Evolutionary conservation across 2,329 filamentous ascomycete genomes (phyloP).

Genomic region (Thielaviopsis ethacetica): DNA sequence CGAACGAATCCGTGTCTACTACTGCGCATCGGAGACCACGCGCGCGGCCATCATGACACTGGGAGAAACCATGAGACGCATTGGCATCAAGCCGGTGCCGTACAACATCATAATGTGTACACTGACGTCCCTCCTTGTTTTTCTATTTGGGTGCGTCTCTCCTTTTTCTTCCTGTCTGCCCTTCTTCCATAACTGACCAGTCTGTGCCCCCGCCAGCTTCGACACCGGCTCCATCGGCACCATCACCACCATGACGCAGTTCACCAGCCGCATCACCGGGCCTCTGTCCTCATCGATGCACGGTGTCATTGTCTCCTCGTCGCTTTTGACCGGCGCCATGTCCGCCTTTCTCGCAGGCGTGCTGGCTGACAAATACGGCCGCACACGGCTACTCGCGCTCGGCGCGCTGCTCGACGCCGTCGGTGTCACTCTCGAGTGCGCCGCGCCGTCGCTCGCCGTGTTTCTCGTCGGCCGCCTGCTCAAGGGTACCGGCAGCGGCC

Average conservation of each 20-base stretch:
- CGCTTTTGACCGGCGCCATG: slow-evolving; percentile 41
- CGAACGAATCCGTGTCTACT: no score
- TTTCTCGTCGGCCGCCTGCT: slow-evolving; percentile 39
- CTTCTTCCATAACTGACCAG: no score
- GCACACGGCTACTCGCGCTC: slow-evolving; percentile 32
- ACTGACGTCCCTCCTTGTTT: slow-evolving; percentile 18
- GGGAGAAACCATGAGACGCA: no score
- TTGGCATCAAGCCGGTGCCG: slow-evolving; percentile 12
- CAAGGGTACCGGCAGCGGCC: slow-evolving; percentile 39
- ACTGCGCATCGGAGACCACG: no score
- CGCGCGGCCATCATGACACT: no score
- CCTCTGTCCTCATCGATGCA: slow-evolving; percentile 36
- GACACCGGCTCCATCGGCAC: slow-evolving; percentile 40
- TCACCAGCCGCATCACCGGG: slow-evolving; percentile 30
- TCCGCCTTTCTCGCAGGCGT: slow-evolving; percentile 41
- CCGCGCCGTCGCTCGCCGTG: slow-evolving; percentile 24
- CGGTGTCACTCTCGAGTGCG: slow-evolving; percentile 28
- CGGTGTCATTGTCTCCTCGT: slow-evolving; percentile 42
- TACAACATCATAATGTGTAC: slow-evolving; percentile 19
- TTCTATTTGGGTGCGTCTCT: slow-evolving; percentile 18
- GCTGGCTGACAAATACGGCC: slow-evolving; percentile 36
- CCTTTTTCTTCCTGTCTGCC: neutral
- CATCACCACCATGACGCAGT: slow-evolving; percentile 40
- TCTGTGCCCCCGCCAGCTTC: no score
- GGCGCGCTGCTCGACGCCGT: slow-evolving; percentile 36